Percentiles rank a stretch among this genome's conserved stretches.
Conservation (phyloP, 345 rosid genomes). For the Eucalyptus cloeziana region DNA sequence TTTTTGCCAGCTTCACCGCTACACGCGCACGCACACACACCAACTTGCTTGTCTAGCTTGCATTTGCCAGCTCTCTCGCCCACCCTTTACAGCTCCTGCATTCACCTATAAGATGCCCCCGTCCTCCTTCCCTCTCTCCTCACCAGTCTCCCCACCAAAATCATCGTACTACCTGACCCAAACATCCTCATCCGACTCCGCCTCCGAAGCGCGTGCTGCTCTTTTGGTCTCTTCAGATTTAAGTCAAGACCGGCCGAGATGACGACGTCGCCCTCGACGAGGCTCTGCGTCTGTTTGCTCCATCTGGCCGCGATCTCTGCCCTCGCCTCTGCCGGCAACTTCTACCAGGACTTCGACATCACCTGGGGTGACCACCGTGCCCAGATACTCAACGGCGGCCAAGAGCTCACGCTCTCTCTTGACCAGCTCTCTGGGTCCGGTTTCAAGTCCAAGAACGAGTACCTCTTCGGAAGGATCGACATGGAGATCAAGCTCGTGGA, state of each 20-base stretch:
- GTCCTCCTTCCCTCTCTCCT: neutral
- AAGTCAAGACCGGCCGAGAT: neutral
- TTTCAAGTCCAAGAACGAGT: constrained; percentile 43
- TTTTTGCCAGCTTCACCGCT: neutral
- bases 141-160: neutral
- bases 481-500: constrained; percentile 49
- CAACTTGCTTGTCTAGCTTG: neutral
- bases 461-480: constrained; percentile 33
- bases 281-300: neutral
- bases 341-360: neutral
- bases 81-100: neutral
- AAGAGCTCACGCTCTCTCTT: constrained; percentile 12
- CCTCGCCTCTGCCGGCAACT: neutral
- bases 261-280: neutral
- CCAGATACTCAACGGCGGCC: constrained; percentile 26
- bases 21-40: neutral
- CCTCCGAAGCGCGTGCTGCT: neutral
- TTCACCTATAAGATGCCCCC: neutral
- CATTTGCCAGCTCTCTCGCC: neutral
- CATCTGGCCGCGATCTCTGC: neutral
- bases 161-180: neutral
- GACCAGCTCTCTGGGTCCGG: constrained; percentile 48
- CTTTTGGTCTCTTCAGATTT: neutral
- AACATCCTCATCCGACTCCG: neutral
- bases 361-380: constrained; percentile 25